Percentiles rank a stretch among this genome's conserved stretches.
phyloP scores from a whole-genome alignment of 2,329 filamentous ascomycete species.

The Colletotrichum simmondsii region DNA sequence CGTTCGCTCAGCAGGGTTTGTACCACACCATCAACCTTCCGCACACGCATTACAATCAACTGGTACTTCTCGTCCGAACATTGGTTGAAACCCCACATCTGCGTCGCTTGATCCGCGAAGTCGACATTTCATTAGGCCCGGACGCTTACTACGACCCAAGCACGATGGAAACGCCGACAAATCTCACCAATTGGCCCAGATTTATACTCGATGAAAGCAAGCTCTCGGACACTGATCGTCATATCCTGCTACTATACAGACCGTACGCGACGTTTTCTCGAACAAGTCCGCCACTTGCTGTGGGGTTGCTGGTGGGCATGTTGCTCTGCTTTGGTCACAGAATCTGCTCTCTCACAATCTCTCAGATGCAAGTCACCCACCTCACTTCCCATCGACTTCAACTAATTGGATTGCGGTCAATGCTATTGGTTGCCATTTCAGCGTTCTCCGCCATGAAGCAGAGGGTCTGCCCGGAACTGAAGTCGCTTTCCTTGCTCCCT shows the following conservation, averaged over 20 bases:
- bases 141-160: not conserved
- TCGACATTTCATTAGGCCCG: not conserved
- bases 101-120: not conserved
- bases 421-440: not conserved
- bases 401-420: too few species aligned
- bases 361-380: too few species aligned
- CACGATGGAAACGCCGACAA: not conserved
- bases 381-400: too few species aligned
- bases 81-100: not conserved
- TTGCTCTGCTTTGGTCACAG: not conserved
- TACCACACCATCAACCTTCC: not conserved
- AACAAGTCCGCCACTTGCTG: too few species aligned
- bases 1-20: not conserved
- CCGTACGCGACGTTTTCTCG: too few species aligned
- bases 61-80: not conserved
- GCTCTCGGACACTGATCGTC: not conserved
- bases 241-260: not conserved
- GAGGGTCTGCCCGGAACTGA: not conserved
- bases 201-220: not conserved
- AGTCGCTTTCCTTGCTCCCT: not conserved
- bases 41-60: not conserved
- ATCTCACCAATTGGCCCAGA: not conserved
- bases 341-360: not conserved
- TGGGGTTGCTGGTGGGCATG: not conserved
- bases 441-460: not conserved